A percentile compares a stretch with the other conserved stretches of the same genome.
Evolutionary conservation across 495 filamentous ascomycete species (phyloP).

Genomic region (Rusavskia elegans): DNA sequence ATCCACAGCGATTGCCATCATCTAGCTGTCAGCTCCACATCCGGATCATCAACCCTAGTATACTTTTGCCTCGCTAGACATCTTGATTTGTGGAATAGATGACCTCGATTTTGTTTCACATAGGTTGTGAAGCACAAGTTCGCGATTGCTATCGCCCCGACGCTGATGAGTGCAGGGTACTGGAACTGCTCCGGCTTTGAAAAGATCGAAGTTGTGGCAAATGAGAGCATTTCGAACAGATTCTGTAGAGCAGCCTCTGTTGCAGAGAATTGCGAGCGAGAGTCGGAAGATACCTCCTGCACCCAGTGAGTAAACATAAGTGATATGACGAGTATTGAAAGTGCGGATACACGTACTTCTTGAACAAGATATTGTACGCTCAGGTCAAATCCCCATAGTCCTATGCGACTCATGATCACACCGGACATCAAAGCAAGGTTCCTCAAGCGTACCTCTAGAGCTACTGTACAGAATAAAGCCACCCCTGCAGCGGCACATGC

Average conservation of each 20-base stretch:
- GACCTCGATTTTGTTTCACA: slow-evolving; percentile 40
- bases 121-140: slow-evolving; percentile 37
- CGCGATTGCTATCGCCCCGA: slow-evolving; percentile 31
- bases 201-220: slow-evolving; percentile 42
- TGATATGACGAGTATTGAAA: background rate
- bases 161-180: slow-evolving; percentile 42
- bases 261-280: slow-evolving; percentile 43
- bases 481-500: slow-evolving; percentile 28
- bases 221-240: slow-evolving; percentile 48
- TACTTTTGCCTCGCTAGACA: background rate
- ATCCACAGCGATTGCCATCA: too few species aligned
- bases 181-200: slow-evolving; percentile 39
- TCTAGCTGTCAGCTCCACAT: too few species aligned
- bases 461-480: slow-evolving; percentile 22
- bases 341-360: slow-evolving; percentile 32
- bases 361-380: slow-evolving; percentile 49
- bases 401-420: slow-evolving; percentile 41
- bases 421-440: slow-evolving; percentile 32
- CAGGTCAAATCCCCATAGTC: slow-evolving; percentile 55
- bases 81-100: slow-evolving; percentile 35
- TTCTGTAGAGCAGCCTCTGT: slow-evolving; percentile 48
- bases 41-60: background rate
- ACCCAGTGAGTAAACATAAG: background rate
- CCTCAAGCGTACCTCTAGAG: slow-evolving; percentile 17
- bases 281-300: slow-evolving; percentile 31